Conservation (phyloP, 495 filamentous ascomycete genomes). For the Aspergillus asperescens region DNA sequence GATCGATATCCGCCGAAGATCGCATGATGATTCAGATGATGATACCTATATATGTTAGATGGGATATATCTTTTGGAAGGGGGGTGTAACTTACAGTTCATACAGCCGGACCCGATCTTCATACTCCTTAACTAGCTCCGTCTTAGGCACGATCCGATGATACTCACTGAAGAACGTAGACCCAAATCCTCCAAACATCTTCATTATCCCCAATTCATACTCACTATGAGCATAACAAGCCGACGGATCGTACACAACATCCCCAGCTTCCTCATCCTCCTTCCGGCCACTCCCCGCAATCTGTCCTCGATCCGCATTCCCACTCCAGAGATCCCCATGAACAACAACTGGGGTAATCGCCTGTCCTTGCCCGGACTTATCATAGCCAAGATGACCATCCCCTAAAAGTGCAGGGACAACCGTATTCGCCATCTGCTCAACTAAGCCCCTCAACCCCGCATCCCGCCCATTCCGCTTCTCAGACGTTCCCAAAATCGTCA, state of each 20-base stretch:
- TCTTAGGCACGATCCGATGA: slow-evolving; percentile 64
- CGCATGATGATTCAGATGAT: slow-evolving; percentile 84
- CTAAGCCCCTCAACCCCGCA: slow-evolving; percentile 49
- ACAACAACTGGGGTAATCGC: slow-evolving; percentile 67
- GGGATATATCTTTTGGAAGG: not conserved
- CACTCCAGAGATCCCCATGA: slow-evolving; percentile 89
- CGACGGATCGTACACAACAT: slow-evolving; percentile 80
- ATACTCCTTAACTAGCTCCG: slow-evolving; percentile 78
- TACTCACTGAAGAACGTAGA: slow-evolving; percentile 69
- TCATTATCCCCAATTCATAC: slow-evolving; percentile 90
- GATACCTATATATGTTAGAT: slow-evolving; percentile 53
- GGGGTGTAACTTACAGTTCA: slow-evolving; percentile 60
- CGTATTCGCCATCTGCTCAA: slow-evolving; percentile 53
- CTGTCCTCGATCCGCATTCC: slow-evolving; percentile 66
- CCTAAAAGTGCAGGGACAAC: slow-evolving; percentile 72
- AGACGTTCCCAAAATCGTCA: slow-evolving; percentile 54
- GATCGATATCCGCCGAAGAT: slow-evolving; percentile 76
- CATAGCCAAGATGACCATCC: slow-evolving; percentile 57
- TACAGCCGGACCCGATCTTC: slow-evolving; percentile 75
- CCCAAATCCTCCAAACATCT: slow-evolving; percentile 91
- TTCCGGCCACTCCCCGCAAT: slow-evolving; percentile 45
- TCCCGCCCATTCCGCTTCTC: slow-evolving; percentile 61
- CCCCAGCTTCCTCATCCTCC: slow-evolving; percentile 51
- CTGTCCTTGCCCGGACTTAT: slow-evolving; percentile 37
- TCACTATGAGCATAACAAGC: slow-evolving; percentile 80